Evolutionary conservation across 176 grass and related monocot species (phyloP).

Genomic region (Zizania latifolia): DNA sequence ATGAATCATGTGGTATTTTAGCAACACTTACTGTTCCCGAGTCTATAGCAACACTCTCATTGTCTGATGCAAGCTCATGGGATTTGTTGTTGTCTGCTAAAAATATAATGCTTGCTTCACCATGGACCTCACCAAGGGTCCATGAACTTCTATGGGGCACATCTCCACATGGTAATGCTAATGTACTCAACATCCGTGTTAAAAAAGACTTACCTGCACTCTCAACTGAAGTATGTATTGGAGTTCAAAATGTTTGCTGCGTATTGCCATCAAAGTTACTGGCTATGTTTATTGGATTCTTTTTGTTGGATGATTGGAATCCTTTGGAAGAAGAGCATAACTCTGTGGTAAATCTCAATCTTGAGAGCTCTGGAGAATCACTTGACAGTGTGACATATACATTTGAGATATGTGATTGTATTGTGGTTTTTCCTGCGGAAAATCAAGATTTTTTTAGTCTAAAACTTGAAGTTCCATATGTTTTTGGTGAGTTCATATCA

Average conservation of each 20-base stretch:
- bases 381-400: constrained; percentile 51
- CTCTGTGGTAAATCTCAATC: constrained; percentile 32
- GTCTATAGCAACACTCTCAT: constrained; percentile 50
- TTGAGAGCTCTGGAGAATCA: constrained; percentile 19
- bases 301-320: constrained; percentile 87
- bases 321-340: constrained; percentile 43
- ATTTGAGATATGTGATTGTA: constrained; percentile 78
- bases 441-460: constrained; percentile 55
- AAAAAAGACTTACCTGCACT: constrained; percentile 50
- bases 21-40: constrained; percentile 51
- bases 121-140: constrained; percentile 47
- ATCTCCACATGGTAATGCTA: constrained; percentile 48
- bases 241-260: constrained; percentile 79
- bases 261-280: constrained; percentile 72
- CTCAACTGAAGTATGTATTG: constrained; percentile 59
- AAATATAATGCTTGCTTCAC: constrained; percentile 60
- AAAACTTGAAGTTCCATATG: constrained; percentile 55
- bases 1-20: constrained; percentile 72
- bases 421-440: constrained; percentile 70
- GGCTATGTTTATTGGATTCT: constrained; percentile 77
- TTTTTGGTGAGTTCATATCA: constrained; percentile 68
- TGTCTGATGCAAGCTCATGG: constrained; percentile 44
- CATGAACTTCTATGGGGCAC: constrained; percentile 60
- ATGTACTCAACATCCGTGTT: constrained; percentile 55
- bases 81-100: constrained; percentile 63